Evolutionary conservation across 495 filamentous ascomycete species (phyloP).

Genomic region (Hypoxylon rickii): DNA sequence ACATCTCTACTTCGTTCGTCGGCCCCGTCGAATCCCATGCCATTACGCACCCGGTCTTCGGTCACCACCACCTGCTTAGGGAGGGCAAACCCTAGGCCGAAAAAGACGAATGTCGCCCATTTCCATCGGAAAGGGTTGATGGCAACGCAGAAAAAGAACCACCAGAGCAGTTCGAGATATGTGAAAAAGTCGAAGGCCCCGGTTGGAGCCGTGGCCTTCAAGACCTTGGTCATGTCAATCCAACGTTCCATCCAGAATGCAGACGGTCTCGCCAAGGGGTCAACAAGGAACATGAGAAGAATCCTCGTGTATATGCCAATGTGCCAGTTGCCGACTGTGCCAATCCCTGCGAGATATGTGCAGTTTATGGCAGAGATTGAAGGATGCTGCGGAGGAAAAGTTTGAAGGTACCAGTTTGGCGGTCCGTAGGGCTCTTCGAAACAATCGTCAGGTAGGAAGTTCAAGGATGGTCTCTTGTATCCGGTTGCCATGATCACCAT

Average conservation of each 20-base stretch:
- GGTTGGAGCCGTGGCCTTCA: constrained; percentile 71
- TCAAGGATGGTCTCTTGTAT: constrained; percentile 71
- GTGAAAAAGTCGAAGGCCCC: constrained; percentile 87
- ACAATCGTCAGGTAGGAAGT: constrained; percentile 71
- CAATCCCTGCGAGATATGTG: constrained; percentile 82
- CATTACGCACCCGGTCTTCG: constrained; percentile 63
- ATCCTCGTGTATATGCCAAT: constrained; percentile 88
- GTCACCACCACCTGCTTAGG: constrained; percentile 66
- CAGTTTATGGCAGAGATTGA: constrained; percentile 79
- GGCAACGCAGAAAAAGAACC: constrained; percentile 77
- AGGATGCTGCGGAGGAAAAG: constrained; percentile 70
- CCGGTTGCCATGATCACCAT: constrained; percentile 86
- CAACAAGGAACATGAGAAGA: constrained; percentile 82
- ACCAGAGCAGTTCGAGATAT: constrained; percentile 81
- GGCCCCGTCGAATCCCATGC: constrained; percentile 40
- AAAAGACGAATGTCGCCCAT: constrained; percentile 78
- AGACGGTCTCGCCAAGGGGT: constrained; percentile 73
- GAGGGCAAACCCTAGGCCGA: constrained; percentile 68
- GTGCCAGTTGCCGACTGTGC: constrained; percentile 82
- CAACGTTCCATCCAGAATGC: constrained; percentile 79
- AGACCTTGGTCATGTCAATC: constrained; percentile 80
- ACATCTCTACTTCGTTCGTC: constrained; percentile 29
- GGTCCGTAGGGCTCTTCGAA: constrained; percentile 74
- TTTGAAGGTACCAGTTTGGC: constrained; percentile 87
- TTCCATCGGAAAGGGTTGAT: constrained; percentile 89